Evolutionary conservation across 257 asterid genomes (phyloP).

Genomic region (Nicotiana obtusifolia): DNA sequence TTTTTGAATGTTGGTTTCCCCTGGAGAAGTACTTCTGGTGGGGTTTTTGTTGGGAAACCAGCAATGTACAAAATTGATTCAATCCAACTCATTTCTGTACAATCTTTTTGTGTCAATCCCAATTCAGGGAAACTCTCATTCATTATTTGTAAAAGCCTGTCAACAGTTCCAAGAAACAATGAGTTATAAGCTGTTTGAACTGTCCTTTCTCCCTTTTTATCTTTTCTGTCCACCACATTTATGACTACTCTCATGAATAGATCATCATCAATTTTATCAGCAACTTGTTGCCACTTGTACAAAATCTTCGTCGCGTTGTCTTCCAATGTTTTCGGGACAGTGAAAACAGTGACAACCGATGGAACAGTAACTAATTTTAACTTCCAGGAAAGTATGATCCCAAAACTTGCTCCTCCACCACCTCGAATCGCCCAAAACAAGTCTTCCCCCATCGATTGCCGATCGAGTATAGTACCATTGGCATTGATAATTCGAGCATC

Average conservation of each 20-base stretch:
- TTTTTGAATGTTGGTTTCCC: background rate
- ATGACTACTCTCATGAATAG: background rate
- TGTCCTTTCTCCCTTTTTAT: background rate
- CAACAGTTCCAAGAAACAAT: background rate
- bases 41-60: background rate
- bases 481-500: background rate
- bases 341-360: background rate
- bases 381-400: slow-evolving; percentile 11
- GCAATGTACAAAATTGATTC: background rate
- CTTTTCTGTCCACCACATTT: background rate
- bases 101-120: slow-evolving; percentile 2
- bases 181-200: slow-evolving; percentile 11
- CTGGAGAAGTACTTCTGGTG: background rate
- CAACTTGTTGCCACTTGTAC: slow-evolving; percentile 6
- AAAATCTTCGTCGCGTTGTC: background rate
- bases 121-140: slow-evolving; percentile 11
- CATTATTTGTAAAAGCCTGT: background rate
- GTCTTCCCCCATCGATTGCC: slow-evolving; percentile 7
- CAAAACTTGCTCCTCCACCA: slow-evolving; percentile 10
- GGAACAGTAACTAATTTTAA: background rate
- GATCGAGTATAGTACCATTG: background rate
- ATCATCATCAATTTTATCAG: background rate
- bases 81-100: slow-evolving; percentile 8
- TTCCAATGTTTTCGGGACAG: background rate
- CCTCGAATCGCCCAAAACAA: slow-evolving; percentile 9